Percentiles rank a stretch among this genome's conserved stretches.
Evolutionary conservation across 331 rosid genomes (phyloP).

Genomic region (Malus hybrid): DNA sequence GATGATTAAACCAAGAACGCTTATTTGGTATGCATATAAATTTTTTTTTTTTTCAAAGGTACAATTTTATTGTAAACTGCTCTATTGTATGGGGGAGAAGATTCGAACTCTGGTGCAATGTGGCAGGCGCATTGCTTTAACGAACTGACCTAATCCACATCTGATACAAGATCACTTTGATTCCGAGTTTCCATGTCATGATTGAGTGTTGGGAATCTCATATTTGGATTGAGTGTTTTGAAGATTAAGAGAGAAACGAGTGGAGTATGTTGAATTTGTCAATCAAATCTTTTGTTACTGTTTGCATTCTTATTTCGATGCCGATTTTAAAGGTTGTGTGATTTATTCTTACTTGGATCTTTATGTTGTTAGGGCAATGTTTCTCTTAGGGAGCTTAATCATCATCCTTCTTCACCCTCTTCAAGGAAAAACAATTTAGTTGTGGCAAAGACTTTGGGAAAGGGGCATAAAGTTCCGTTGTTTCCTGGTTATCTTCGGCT

Average conservation of each 20-base stretch:
- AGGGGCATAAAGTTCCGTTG: constrained; percentile 9
- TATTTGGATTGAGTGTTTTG: not conserved
- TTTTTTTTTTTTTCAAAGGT: no score
- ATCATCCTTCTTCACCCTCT: constrained; percentile 22
- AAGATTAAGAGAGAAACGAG: not conserved
- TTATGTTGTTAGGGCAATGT: constrained; percentile 31
- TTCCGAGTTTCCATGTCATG: not conserved
- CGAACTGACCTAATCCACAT: no score
- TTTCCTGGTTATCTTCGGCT: constrained; percentile 13
- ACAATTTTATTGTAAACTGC: no score
- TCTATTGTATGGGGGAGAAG: no score
- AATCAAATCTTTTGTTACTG: not conserved
- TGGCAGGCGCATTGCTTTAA: no score
- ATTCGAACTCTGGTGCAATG: no score
- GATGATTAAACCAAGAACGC: not conserved
- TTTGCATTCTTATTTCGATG: not conserved
- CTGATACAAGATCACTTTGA: no score
- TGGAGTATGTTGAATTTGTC: not conserved
- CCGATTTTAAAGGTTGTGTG: not conserved
- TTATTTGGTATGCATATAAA: not conserved
- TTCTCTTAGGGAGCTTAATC: constrained; percentile 27
- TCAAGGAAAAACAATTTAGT: constrained; percentile 16
- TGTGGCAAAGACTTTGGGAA: constrained; percentile 21
- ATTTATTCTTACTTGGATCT: not conserved
- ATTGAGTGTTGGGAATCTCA: not conserved